Base-by-base conservation (phyloP, 192 early-diverging fungal genomes). In the Obelidium mucronatum region DNA sequence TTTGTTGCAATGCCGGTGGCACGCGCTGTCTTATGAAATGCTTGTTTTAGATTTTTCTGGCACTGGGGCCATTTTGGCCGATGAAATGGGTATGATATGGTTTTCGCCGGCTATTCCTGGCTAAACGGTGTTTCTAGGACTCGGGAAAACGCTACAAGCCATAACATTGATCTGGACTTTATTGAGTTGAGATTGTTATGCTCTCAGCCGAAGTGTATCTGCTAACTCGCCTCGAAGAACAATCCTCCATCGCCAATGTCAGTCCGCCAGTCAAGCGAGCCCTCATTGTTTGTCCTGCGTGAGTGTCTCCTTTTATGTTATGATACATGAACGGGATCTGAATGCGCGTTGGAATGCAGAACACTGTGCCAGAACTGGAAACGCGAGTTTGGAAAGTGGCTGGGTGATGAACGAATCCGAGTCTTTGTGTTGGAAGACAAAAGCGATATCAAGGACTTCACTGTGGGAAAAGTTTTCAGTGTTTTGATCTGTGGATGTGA, bases 361-460 rank as follows among this genome's bases (percentile, higher is more conserved):
- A 64, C 83, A 3, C 62, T 88, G 22, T 66, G 83, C 3, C 51
- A 22, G 22, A 85, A 89, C 52, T 89, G 87, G 87, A 78, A 89
- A 53, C 81, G 77, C 33, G 87, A 89, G 74, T 87, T 89, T 70
- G 73, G 76, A 26, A 87, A 87, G 63, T 89, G 87, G 87, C 78
- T 89, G 2, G 84, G 84, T 2, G 80, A 84, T n/a, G 71, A 81
- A 44, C 75, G 83, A n/a, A 74, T 81, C 52, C 77, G 67, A 40
- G 79, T 61, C 1, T 54, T 78, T 4, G 72, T 53, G 1, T 28
- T 56, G 13, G 58, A 60, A n/a, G 51, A 62, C 39, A 34, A 28
- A 28, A 17, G 19, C 58, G 36, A 69, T 54, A 67, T 61, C 1
- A 31, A 22, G 33, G 37, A 53, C 24, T 78, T 78, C 44, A 51